Evolutionary conservation across 169 alveolate genomes (phyloP).

Genomic region (Theileria luwenshuni): DNA sequence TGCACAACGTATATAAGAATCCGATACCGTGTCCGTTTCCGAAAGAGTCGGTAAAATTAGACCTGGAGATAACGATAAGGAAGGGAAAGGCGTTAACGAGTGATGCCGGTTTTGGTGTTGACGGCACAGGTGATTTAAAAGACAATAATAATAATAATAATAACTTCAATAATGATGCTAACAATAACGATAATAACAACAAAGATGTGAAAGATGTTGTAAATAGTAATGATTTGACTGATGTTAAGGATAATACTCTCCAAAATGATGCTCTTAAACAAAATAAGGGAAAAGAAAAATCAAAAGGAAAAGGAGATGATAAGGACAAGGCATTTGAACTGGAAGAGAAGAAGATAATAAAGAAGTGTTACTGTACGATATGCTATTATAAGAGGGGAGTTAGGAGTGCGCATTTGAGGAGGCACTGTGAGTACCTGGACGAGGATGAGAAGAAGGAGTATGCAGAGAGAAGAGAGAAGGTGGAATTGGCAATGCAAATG

Average conservation of each 20-base stretch:
- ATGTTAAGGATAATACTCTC: too few relatives aligned
- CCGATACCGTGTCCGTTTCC: conserved; percentile 78
- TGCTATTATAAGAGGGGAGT: conserved; percentile 66
- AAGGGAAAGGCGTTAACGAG: conserved; percentile 8
- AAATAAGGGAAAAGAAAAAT: background rate
- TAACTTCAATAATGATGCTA: too few relatives aligned
- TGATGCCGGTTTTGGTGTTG: conserved; percentile 15
- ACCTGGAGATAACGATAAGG: conserved; percentile 32
- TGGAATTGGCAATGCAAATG: conserved; percentile 34
- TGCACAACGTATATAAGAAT: conserved; percentile 71
- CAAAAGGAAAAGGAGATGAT: background rate
- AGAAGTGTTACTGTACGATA: conserved; percentile 73
- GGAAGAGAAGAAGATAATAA: conserved; percentile 24
- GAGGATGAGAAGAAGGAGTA: conserved; percentile 77
- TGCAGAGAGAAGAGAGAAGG: conserved; percentile 60
- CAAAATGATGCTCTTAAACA: background rate
- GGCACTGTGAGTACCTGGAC: conserved; percentile 75
- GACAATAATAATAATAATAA: too few relatives aligned
- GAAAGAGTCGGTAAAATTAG: conserved; percentile 68
- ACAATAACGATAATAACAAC: background rate
- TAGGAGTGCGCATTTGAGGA: conserved; percentile 71
- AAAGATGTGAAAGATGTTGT: background rate
- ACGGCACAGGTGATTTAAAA: background rate
- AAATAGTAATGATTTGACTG: background rate
- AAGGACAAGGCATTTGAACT: background rate